Base-by-base conservation (phyloP, 306 rosid species). In the Quercus mongolica region DNA sequence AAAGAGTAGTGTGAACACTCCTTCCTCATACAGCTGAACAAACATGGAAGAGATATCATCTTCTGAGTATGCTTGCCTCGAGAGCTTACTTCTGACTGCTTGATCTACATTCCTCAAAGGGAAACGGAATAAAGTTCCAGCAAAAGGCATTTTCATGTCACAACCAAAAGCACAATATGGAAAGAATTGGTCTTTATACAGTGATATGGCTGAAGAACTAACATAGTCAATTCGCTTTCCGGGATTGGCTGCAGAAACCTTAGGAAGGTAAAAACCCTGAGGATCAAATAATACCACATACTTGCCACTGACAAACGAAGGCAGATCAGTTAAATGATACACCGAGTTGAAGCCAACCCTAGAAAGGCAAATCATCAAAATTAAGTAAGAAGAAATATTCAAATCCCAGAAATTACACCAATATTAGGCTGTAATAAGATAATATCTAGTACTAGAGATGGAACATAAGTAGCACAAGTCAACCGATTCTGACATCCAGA, bases 331-430 rank as follows among this genome's bases (percentile, higher is more conserved):
- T 83, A 94, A 85, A 85, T 94, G 99, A 88, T 94, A 94, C 71
- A 94, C 99, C 6, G 99, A 94, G 87, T 94, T 94, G 95, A 94
- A 94, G 80, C 99, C 99, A 73, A 94, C 97, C 89, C 99, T 94
- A 76, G 30, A 80, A 82, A 70, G 28, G 52, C 68, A 78, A 76
- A 46, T 74, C 76, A 71, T 73, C 75, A 74, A 78, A 78, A 67
- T 54, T 72, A 69, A 26, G 69, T 84, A 57, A 78, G 69, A 75
- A 72, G n/a, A 84, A 63, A 75, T 17, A 69, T 30, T 71, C 57
- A 64, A 20, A 80, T 57, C 69, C 76, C 49, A 79, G 52, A 72
- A 41, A 74, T 65, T 64, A 18, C 33, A 72, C 49, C 25, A 76
- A 52, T 5, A 64, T 1, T 4, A 46, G 4, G 52, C 28, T 62